These are phyloP conservation scores for Coniella vitis DNA, from an alignment of 2,329 filamentous ascomycete species.

Conservation along the genomic window DNA sequence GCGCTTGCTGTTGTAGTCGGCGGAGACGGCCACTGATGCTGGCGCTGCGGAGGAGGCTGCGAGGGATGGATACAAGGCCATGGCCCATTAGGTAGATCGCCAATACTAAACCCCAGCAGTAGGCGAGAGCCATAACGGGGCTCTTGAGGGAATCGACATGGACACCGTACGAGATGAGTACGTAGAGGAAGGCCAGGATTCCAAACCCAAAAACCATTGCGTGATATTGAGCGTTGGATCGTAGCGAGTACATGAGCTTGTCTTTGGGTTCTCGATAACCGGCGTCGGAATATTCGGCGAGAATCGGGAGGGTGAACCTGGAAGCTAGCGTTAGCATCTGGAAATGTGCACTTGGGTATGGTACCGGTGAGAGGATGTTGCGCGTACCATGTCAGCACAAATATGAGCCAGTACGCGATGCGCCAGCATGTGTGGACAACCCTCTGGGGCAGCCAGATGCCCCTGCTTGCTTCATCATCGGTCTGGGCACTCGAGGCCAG, in stretches of 20 bases:
- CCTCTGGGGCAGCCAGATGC: constrained; percentile 78
- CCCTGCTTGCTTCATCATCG: constrained; percentile 63
- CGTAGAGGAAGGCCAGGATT: constrained; percentile 69
- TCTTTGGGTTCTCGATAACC: constrained; percentile 83
- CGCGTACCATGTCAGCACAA: constrained; percentile 80
- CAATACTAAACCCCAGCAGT: constrained; percentile 84
- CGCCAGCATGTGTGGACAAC: constrained; percentile 85
- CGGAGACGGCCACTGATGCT: constrained; percentile 68
- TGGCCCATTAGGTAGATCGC: constrained; percentile 98
- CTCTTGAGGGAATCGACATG: constrained; percentile 69
- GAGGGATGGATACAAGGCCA: constrained; percentile 84
- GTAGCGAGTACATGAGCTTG: constrained; percentile 76
- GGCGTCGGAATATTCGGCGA: constrained; percentile 91
- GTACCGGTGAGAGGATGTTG: too few relatives aligned
- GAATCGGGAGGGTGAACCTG: constrained; percentile 83
- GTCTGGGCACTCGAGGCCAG: constrained; percentile 77
- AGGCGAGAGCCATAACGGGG: constrained; percentile 86
- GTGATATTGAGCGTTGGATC: constrained; percentile 84
- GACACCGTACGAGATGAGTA: constrained; percentile 72
- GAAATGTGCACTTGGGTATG: too few relatives aligned
- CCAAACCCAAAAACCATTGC: constrained; percentile 67
- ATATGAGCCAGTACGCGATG: constrained; percentile 96
- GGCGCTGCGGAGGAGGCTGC: constrained; percentile 71
- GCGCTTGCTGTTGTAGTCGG: constrained; percentile 70
- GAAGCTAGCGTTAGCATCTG: not conserved